These are phyloP conservation scores for Fusarium abutilonis DNA, from an alignment of 2,329 filamentous ascomycete genomes.

Conservation along the genomic window DNA sequence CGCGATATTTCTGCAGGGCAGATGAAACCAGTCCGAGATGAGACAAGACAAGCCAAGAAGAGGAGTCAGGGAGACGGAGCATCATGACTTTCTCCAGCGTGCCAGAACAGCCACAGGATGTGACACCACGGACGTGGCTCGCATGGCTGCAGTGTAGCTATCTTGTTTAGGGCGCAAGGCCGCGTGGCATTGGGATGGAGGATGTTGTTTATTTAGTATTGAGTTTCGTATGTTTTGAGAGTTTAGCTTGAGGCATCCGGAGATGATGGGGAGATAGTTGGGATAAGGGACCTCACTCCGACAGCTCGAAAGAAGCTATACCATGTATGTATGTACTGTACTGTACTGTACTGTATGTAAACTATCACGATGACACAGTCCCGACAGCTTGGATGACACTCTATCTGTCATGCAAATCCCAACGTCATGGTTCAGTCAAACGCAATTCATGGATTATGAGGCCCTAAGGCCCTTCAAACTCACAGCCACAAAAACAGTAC, in stretches of 20 bases:
- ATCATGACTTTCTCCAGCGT: constrained; percentile 29
- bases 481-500: constrained; percentile 18
- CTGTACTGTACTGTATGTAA: no score
- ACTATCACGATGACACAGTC: not conserved
- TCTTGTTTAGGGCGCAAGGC: constrained; percentile 23
- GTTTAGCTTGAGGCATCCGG: constrained; percentile 2
- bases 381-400: constrained; percentile 16
- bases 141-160: constrained; percentile 30
- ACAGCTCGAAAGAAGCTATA: no score
- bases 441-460: no score
- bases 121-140: constrained; percentile 18
- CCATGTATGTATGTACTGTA: no score
- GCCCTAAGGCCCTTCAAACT: constrained; percentile 15
- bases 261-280: not conserved
- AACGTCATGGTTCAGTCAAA: constrained; percentile 8
- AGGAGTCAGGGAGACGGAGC: constrained; percentile 8
- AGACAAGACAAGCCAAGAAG: constrained; percentile 1
- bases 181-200: constrained; percentile 34
- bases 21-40: constrained; percentile 28
- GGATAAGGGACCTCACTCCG: no score
- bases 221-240: constrained; percentile 12
- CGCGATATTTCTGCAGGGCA: constrained; percentile 25
- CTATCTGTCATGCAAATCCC: constrained; percentile 5
- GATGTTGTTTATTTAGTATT: constrained; percentile 25
- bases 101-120: constrained; percentile 10